Evolutionary conservation across 164 flowering plant genomes (phyloP), one percentile per base, ranked within the genome.

Genomic region (Cinnamomum chago): DNA sequence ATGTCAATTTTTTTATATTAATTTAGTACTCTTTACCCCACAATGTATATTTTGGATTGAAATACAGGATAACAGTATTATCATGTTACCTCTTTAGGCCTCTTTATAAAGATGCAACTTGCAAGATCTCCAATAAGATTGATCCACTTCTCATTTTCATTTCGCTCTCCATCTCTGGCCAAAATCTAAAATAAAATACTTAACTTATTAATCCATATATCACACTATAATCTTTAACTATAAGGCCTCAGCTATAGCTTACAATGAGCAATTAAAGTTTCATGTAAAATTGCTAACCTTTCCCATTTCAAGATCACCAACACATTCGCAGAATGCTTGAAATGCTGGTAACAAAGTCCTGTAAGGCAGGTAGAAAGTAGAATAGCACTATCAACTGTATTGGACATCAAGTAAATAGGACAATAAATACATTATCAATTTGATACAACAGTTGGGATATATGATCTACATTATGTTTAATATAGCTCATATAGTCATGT

Each of bases 241-340:
- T 33, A 28, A 28, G 17, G 27, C n/a, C 20, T 30, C 20, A 7
- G 11, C 33, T 47, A 67, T 67, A 67, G 70, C 70, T 28, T 67
- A 67, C 70, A 67, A 30, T 13, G 5, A 17, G 70, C 47, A 67
- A 25, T 55, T 40, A 55, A 55, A 20, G n/a, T 6, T 55, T 55
- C 60, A 55, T 0, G 60, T 20, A 5, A 11, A 55, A 55, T 15
- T 20, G 50, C 62, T 50, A 60, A 96, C 99, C 99, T 94, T 96
- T 79, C 99, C 97, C 98, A 96, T 96, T 81, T 96, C 99, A 76
- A 96, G 90, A 80, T 96, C 99, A 35, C 99, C 99, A 72, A 93
- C 97, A 84, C 99, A 96, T 73, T 96, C 99, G 81, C 99, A 96
- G 77, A 96, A 96, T 67, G 97, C 93, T 78, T 90, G 97, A 84